Evolutionary conservation across 768 basidiomycete species (phyloP).

Genomic region (Lentinula aciculospora): DNA sequence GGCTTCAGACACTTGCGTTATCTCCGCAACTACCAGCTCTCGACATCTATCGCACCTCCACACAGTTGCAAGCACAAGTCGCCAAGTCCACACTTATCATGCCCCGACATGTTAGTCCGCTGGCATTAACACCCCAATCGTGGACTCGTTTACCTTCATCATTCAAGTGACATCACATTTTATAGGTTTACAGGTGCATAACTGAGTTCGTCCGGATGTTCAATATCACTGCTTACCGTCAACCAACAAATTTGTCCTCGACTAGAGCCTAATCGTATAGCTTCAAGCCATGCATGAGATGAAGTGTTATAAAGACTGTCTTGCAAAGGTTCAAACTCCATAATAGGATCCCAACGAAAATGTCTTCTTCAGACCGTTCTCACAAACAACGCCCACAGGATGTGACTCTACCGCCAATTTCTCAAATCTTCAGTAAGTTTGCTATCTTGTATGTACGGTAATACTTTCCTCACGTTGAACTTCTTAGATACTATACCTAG

Average conservation of each 20-base stretch:
- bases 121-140: neutral
- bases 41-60: neutral
- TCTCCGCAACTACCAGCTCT: neutral
- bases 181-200: neutral
- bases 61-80: neutral
- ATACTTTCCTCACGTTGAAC: neutral
- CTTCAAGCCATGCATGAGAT: neutral
- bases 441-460: neutral
- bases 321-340: neutral
- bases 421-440: conserved; percentile 11
- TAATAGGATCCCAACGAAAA: neutral
- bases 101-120: neutral
- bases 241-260: neutral
- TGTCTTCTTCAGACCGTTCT: conserved; percentile 3
- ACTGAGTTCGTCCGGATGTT: conserved; percentile 4
- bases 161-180: conserved; percentile 3
- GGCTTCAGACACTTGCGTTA: neutral
- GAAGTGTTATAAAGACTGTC: neutral
- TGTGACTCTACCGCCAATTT: conserved; percentile 12
- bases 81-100: neutral
- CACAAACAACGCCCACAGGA: conserved; percentile 6
- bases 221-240: neutral
- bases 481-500: conserved; percentile 3
- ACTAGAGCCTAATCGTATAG: neutral
- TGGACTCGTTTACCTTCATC: neutral